Percentiles rank a stretch among this genome's conserved stretches.
Evolutionary conservation across 345 rosid species (phyloP).

Genomic region (Dipteronia dyeriana): DNA sequence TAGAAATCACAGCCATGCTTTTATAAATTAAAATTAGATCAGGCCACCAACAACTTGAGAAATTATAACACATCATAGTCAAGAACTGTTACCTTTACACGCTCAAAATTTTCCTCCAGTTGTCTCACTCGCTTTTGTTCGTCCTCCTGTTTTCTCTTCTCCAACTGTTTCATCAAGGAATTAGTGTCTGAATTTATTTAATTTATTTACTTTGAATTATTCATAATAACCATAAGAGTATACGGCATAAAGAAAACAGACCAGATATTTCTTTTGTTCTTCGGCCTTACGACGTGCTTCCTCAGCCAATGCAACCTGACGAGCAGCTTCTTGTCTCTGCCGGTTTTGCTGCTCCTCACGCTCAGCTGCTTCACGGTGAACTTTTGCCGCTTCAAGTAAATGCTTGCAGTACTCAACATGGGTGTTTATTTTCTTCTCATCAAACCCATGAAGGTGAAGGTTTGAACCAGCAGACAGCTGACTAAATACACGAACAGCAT

Average conservation of each 20-base stretch:
- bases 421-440: conserved; percentile 93
- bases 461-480: conserved; percentile 89
- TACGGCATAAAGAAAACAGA: conserved; percentile 24
- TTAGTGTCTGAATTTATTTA: conserved; percentile 15
- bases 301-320: conserved; percentile 94
- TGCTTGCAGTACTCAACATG: conserved; percentile 97
- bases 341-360: conserved; percentile 87
- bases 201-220: background rate
- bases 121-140: conserved; percentile 80
- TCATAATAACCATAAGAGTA: conserved; percentile 1
- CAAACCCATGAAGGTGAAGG: conserved; percentile 93
- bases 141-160: conserved; percentile 92
- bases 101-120: conserved; percentile 88
- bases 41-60: background rate
- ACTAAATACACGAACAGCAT: conserved; percentile 89
- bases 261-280: conserved; percentile 94
- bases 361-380: conserved; percentile 94
- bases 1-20: background rate
- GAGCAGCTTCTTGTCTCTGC: conserved; percentile 92
- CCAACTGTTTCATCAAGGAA: conserved; percentile 59
- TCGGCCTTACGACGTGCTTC: conserved; percentile 98
- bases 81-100: conserved; percentile 64
- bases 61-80: background rate
- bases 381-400: conserved; percentile 86
- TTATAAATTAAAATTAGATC: background rate